phyloP scores from a whole-genome alignment of 176 grass and related monocot species.

The Musa acuminata region DNA sequence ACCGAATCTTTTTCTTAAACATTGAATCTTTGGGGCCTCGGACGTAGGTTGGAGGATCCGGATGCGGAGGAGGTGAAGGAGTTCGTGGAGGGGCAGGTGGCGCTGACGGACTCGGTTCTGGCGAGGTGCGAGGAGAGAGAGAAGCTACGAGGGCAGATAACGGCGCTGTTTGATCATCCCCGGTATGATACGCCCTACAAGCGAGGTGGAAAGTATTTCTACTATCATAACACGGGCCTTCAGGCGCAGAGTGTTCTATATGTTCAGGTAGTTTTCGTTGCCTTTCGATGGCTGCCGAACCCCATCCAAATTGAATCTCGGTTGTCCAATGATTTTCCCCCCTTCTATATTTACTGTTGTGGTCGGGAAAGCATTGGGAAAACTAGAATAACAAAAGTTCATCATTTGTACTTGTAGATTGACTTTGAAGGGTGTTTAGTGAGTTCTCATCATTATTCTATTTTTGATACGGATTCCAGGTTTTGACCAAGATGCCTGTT shows the following conservation, averaged over 20 bases:
- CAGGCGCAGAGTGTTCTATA: conserved; percentile 93
- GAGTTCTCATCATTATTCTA: not conserved
- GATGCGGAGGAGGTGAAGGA: conserved; percentile 77
- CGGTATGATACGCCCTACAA: conserved; percentile 68
- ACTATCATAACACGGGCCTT: conserved; percentile 84
- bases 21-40: not conserved
- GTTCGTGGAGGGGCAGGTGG: conserved; percentile 64
- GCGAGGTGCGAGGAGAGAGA: conserved; percentile 44
- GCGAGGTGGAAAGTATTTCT: conserved; percentile 74
- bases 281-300: not conserved
- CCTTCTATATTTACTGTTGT: not conserved
- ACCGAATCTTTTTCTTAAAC: not conserved
- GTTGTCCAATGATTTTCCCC: not conserved
- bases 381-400: not conserved
- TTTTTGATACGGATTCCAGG: not conserved
- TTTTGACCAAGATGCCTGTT: not conserved
- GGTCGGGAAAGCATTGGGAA: not conserved
- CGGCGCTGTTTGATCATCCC: conserved; percentile 60
- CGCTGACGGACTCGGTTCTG: conserved; percentile 61
- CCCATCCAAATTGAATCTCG: not conserved
- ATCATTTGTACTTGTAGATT: not conserved
- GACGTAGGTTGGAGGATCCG: conserved; percentile 80
- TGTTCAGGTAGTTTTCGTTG: conserved; percentile 41
- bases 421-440: not conserved
- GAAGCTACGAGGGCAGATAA: conserved; percentile 48